Percentiles rank a stretch among this genome's conserved stretches.
Evolutionary conservation across 805 yeast genomes (phyloP).

Genomic region (Lipomyces sp.): DNA sequence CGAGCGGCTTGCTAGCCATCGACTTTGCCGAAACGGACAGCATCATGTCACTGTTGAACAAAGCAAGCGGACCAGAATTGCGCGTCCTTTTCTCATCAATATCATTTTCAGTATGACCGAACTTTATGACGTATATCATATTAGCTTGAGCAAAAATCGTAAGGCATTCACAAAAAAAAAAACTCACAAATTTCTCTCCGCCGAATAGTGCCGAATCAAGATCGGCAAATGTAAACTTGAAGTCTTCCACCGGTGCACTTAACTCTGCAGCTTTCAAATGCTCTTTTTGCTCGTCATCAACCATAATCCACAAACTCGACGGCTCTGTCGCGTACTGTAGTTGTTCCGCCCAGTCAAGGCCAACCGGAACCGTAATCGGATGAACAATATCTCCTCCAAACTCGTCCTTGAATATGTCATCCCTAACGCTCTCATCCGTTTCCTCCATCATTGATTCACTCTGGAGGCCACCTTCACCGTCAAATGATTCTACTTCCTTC

Average conservation of each 20-base stretch:
- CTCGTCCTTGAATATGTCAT: conserved; percentile 3
- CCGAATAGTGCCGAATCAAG: conserved; percentile 51
- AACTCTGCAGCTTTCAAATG: background rate
- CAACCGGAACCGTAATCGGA: conserved; percentile 6
- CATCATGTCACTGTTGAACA: background rate
- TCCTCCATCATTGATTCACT: background rate
- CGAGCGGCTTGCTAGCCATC: background rate
- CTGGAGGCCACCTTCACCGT: conserved; percentile 11
- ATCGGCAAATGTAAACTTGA: conserved; percentile 37
- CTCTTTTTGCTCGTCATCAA: conserved; percentile 6
- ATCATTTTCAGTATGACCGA: conserved; percentile 1
- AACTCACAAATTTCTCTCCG: conserved; percentile 29
- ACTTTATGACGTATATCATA: conserved; percentile 1
- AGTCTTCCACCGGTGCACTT: conserved; percentile 13
- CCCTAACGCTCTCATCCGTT: conserved; percentile 8
- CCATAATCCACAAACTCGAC: conserved; percentile 15
- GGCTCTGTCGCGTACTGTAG: conserved; percentile 6
- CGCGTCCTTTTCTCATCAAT: too few species aligned
- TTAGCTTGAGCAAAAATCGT: too few species aligned
- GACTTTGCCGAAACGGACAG: conserved; percentile 1
- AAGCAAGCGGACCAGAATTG: too few species aligned
- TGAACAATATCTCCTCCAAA: background rate
- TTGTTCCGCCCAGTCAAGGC: conserved; percentile 23
- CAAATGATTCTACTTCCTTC: conserved; percentile 3
- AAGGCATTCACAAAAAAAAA: too few species aligned